phyloP scores from a whole-genome alignment of 2,329 filamentous ascomycete species.

The Hymenoscyphus infarciens region DNA sequence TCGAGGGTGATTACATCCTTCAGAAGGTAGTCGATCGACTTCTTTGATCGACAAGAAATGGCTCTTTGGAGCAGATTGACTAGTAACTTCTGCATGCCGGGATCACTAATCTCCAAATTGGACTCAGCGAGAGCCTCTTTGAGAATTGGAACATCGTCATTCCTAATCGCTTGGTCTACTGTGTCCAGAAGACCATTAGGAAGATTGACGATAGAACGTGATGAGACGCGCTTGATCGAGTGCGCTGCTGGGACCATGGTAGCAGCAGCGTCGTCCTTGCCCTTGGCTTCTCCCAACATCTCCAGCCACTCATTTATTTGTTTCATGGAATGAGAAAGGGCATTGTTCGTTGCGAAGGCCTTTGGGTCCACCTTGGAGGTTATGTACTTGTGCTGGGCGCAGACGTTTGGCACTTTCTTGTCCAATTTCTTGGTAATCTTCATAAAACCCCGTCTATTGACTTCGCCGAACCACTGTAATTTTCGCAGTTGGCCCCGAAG shows the following conservation, averaged over 20 bases:
- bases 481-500: constrained; percentile 84
- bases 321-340: constrained; percentile 55
- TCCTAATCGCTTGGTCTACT: constrained; percentile 68
- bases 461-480: constrained; percentile 95
- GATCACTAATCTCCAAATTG: constrained; percentile 50
- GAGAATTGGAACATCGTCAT: constrained; percentile 59
- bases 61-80: constrained; percentile 75
- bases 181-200: constrained; percentile 65
- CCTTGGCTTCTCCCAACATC: constrained; percentile 71
- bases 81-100: constrained; percentile 62
- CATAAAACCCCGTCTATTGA: constrained; percentile 90
- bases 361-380: constrained; percentile 86
- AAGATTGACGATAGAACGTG: constrained; percentile 71
- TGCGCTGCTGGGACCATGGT: constrained; percentile 53
- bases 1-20: constrained; percentile 67
- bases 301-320: constrained; percentile 90
- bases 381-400: constrained; percentile 81
- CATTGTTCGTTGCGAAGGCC: constrained; percentile 75
- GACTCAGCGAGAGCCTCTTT: constrained; percentile 55
- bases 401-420: constrained; percentile 78
- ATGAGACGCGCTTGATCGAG: constrained; percentile 73
- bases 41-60: constrained; percentile 65
- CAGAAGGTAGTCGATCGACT: constrained; percentile 70
- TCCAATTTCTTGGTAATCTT: constrained; percentile 99
- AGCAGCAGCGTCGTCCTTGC: constrained; percentile 71